Base-by-base conservation (phyloP, 1,139 yeast species). In the Lodderomyces theae region DNA sequence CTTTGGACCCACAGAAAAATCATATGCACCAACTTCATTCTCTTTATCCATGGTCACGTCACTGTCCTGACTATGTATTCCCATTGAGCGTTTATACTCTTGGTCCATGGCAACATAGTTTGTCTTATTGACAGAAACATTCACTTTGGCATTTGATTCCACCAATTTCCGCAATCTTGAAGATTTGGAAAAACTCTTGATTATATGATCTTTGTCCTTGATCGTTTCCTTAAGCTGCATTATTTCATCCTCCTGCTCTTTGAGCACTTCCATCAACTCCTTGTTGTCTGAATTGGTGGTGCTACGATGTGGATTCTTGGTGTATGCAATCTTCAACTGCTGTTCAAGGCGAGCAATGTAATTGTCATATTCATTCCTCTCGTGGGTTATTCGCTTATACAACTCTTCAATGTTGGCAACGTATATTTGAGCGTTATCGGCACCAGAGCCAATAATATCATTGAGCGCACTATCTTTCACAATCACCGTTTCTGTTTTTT, bases 161-260 rank as follows among this genome's bases (percentile, higher is more conserved):
- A 69, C 74, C 35, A 72, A 52, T 37, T 73, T 70, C 28, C 85
- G 66, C 38, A 79, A 62, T 47, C 79, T 68, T 29, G 77, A 69
- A 1, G 83, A 76, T 42, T 81, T 77, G 34, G 82, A 79, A 37
- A 89, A 66, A 8, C 94, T 89, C 47, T 77, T 77, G 42, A 89
- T 86, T 47, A 89, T 81, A 39, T 82, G 82, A 51, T 88, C 95
- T 58, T 88, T 89, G 51, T 72, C 79, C 41, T 75, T 73, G 39
- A 86, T 61, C 38, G 76, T 69, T 45, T 79, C 84, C 52, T 75
- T 75, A 51, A 89, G 66, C 42, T 81, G 87, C 38, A 66, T 57
- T 9, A 88, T 78, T 56, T 86, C 95, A 40, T 80, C 89, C 46
- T 77, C 82, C 50, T 84, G 83, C 32, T 82, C 89, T 44, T 70